Evolutionary conservation across 139 green algal species (phyloP), one percentile per base, ranked within the genome.

Genomic region (Mesostigma viride): DNA sequence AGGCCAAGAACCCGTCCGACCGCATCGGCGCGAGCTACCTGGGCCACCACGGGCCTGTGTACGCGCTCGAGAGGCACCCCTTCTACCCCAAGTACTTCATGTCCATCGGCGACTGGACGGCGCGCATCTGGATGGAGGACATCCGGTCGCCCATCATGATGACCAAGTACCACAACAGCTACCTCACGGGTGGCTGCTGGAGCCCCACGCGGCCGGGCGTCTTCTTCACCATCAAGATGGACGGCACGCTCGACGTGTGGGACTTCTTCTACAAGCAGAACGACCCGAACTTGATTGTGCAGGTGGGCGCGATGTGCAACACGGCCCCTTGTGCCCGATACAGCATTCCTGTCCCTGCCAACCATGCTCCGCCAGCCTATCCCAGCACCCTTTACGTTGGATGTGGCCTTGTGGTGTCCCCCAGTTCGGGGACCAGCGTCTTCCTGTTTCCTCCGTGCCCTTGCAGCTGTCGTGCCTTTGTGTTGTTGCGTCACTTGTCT

Each of bases 1-100:
- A 93, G 78, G 90, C 87, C 64, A 95, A 96, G 79, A 94, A 87
- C 64, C 88, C 89, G 1, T 17, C 8, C 1, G 90, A 95, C 74
- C 79, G 89, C 48, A 80, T 96, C 11, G 85, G 83, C 53, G 80
- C 79, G 63, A 74, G 79, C n/a, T 93, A 85, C 35, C 33, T 47
- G 40, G 83, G 90, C 11, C 90, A 96, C 76, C 87, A 94, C 69
- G 85, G 83, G 20, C 84, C 87, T 17, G 79, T 96, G 30, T 89
- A 85, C 68, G 78, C 83, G 26, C 76, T 96, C 28, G 66, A 79
- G 68, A 78, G 90, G 62, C 88, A 90, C 79, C 88, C 90, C 35
- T 91, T 91, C 75, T 92, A 84, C 79, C 80, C 85, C 70, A 96
- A 96, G 76, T 95, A 88, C 81, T 95, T 96, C 75, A 67, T 96